Conservation (phyloP, 2,329 filamentous ascomycete species). For the Curvularia verruculosa region DNA sequence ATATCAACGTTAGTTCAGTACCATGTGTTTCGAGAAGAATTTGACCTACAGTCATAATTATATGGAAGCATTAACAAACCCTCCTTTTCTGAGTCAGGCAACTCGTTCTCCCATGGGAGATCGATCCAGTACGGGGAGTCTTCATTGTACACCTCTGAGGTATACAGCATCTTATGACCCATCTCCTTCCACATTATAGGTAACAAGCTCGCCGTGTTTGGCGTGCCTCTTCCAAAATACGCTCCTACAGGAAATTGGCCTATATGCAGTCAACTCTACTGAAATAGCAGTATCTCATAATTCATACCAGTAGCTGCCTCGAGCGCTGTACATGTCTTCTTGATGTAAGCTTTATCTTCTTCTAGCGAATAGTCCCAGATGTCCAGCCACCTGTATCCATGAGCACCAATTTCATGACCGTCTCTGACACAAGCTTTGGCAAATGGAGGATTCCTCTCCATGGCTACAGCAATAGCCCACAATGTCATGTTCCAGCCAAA, state of each 20-base stretch:
- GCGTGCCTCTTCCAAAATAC: constrained; percentile 58
- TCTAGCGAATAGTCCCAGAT: constrained; percentile 56
- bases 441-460: constrained; percentile 57
- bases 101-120: constrained; percentile 56
- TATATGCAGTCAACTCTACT: background rate
- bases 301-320: constrained; percentile 43
- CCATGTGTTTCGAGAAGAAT: constrained; percentile 35
- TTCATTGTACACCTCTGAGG: constrained; percentile 60
- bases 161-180: constrained; percentile 58
- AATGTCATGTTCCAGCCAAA: constrained; percentile 58
- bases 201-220: constrained; percentile 58
- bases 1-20: constrained; percentile 39
- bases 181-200: constrained; percentile 60
- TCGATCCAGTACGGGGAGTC: constrained; percentile 64
- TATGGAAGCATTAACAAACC: constrained; percentile 63
- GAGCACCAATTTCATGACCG: constrained; percentile 59
- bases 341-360: constrained; percentile 57
- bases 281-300: background rate
- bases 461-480: constrained; percentile 58
- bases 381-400: constrained; percentile 60
- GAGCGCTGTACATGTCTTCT: constrained; percentile 51
- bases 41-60: constrained; percentile 58
- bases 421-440: constrained; percentile 52
- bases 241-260: constrained; percentile 51
- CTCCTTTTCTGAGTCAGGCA: constrained; percentile 53